These are phyloP conservation scores for Litchi chinensis DNA, from an alignment of 345 rosid species.

Conservation along the genomic window DNA sequence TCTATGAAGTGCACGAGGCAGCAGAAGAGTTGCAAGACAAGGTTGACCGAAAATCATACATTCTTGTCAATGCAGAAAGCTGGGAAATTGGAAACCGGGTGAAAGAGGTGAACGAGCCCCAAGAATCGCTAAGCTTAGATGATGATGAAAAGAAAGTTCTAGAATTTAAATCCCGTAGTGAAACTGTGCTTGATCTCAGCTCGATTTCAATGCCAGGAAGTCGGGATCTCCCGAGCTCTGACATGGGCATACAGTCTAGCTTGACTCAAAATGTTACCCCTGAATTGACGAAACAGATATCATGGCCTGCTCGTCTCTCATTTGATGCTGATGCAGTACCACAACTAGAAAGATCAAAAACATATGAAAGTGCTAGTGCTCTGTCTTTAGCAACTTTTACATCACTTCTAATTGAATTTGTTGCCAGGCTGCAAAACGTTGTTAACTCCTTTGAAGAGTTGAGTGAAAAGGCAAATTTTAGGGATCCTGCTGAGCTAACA, in stretches of 20 bases:
- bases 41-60: constrained; percentile 80
- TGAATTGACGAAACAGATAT: constrained; percentile 51
- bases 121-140: constrained; percentile 53
- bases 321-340: constrained; percentile 31
- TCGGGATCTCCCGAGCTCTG: constrained; percentile 22
- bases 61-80: constrained; percentile 76
- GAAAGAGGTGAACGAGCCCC: constrained; percentile 46
- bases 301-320: constrained; percentile 55
- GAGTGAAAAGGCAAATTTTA: constrained; percentile 68
- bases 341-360: constrained; percentile 52
- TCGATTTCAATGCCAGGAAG: constrained; percentile 28
- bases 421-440: constrained; percentile 78
- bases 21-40: constrained; percentile 79
- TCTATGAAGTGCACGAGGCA: constrained; percentile 62
- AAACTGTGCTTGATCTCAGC: constrained; percentile 69
- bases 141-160: constrained; percentile 46
- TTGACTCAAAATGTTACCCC: constrained; percentile 25
- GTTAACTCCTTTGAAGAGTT: constrained; percentile 68
- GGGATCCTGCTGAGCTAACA: constrained; percentile 49
- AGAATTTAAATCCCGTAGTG: constrained; percentile 66
- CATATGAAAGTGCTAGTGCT: constrained; percentile 87
- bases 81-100: constrained; percentile 83
- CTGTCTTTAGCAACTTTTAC: constrained; percentile 89
- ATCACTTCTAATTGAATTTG: constrained; percentile 82
- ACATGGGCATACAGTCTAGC: constrained; percentile 17